Conservation (phyloP, 2,329 filamentous ascomycete genomes). For the Pseudocercospora crystallina region DNA sequence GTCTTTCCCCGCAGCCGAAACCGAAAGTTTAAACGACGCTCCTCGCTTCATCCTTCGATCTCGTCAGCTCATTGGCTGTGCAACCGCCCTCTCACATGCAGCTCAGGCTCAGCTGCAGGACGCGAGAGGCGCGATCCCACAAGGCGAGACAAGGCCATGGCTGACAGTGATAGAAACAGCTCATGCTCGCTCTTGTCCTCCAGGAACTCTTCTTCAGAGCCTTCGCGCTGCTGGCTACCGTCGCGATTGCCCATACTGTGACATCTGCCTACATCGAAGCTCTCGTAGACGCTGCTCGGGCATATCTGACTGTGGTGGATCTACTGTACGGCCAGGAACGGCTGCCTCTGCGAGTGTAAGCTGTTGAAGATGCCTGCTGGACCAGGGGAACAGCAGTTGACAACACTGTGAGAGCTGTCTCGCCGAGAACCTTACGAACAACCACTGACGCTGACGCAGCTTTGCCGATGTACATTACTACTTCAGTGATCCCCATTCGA, state of each 20-base stretch:
- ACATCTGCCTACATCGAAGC: slow-evolving; percentile 28
- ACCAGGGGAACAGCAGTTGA: slow-evolving; percentile 48
- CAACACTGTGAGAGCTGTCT: slow-evolving; percentile 45
- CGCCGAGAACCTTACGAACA: background rate
- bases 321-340: slow-evolving; percentile 24
- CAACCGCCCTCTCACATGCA: slow-evolving; percentile 6
- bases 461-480: slow-evolving; percentile 80
- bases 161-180: background rate
- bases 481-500: slow-evolving; percentile 65
- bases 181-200: slow-evolving; percentile 16
- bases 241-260: slow-evolving; percentile 15
- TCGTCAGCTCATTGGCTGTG: slow-evolving; percentile 6
- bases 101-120: slow-evolving; percentile 5
- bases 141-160: slow-evolving; percentile 6
- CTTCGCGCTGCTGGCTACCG: slow-evolving; percentile 17
- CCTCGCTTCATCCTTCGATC: too few relatives aligned
- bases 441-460: slow-evolving; percentile 43
- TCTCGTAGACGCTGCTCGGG: slow-evolving; percentile 28
- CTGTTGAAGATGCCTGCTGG: slow-evolving; percentile 45
- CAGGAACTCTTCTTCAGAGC: slow-evolving; percentile 16
- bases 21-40: too few relatives aligned
- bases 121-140: slow-evolving; percentile 2
- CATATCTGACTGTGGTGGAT: slow-evolving; percentile 31
- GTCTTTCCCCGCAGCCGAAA: too few relatives aligned
- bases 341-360: slow-evolving; percentile 18